Base-by-base conservation (phyloP, 2,329 filamentous ascomycete genomes). In the Aspergillus hortae region DNA sequence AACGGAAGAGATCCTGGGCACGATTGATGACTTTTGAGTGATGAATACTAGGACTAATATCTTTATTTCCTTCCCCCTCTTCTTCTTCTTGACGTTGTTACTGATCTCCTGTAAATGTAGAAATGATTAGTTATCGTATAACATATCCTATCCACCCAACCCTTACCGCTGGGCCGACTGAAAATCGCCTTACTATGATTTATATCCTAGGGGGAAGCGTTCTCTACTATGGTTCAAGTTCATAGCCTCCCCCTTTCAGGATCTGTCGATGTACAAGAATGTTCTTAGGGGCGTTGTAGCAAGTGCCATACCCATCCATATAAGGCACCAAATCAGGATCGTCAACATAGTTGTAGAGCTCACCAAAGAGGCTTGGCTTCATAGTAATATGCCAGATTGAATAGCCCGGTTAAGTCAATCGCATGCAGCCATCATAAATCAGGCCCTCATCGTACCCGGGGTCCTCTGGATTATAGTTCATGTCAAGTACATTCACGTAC, bases 1-100 rank as follows among this genome's bases (percentile, higher is more conserved):
- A n/a, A 71, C 67, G 6, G 72, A 72, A 51, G 72, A 74, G 49
- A 67, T 74, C 48, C 42, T 74, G 7, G 70, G 70, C 23, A 65
- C 69, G 10, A 72, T 73, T 51, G 70, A 73, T 55, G 66, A 70
- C 38, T 59, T 67, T 51, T 17, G 17, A 17, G 17, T 17, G 2
- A 17, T 17, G 17, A 17, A 17, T 17, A 17, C 17, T 17, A 17
- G 17, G 17, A 17, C 17, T 17, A 17, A 17, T 17, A 17, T 17
- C 17, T 17, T 17, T 17, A 17, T 17, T 17, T 17, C 17, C 17
- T 17, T 17, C 17, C 2, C 17, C 17, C 17, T 17, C 17, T 17
- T 17, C 17, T 17, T 17, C 17, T 17, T 17, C 17, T 17, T 17
- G 17, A 17, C 17, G 17, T 17, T 17, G 17, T 17, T 17, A 17